Evolutionary conservation across 805 yeast species (phyloP), one percentile per base, ranked within the genome.

Genomic region (Nakazawaea wyomingensis): DNA sequence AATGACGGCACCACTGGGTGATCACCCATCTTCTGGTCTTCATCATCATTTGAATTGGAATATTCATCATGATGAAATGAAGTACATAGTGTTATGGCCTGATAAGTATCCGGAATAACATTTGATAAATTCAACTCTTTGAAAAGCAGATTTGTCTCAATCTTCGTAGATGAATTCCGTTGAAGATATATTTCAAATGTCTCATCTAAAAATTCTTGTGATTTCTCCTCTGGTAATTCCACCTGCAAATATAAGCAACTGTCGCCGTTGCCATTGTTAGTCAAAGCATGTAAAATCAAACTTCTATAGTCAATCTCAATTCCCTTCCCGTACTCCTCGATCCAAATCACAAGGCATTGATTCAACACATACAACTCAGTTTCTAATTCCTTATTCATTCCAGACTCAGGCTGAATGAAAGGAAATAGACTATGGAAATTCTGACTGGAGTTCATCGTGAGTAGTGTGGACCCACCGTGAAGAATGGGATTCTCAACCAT

Each of bases 71-170:
- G 49, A 49, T 69, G 68, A 26, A 66, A 49, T 3, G 68, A 59
- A 3, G 72, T 65, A 48, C 74, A 69, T 42, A 57, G 53, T 22
- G 62, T 52, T 48, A 71, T 45, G 6, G 68, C 63, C 7, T 59
- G 54, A 50, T 66, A 71, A 21, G 65, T 31, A 13, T 48, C 41
- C 14, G 18, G 19, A 8, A 46, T 17, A 4, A 35, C 14, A n/a
- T 43, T 21, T 16, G 39, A 39, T 17, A 28, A 9, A 4, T 16
- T 21, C 30, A 38, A 21, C 14, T 38, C 21, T 19, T 34, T 22
- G 27, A 45, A 41, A 4, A 29, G 8, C 5, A 14, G 17, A 19
- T 27, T 37, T 8, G 42, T 14, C 13, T 34, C 43, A 9, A 27
- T 16, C 20, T 24, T 10, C 24, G 14, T 11, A 24, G 2, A 8